Evolutionary conservation across 345 rosid species (phyloP).

Genomic region (Physaria fendleri): DNA sequence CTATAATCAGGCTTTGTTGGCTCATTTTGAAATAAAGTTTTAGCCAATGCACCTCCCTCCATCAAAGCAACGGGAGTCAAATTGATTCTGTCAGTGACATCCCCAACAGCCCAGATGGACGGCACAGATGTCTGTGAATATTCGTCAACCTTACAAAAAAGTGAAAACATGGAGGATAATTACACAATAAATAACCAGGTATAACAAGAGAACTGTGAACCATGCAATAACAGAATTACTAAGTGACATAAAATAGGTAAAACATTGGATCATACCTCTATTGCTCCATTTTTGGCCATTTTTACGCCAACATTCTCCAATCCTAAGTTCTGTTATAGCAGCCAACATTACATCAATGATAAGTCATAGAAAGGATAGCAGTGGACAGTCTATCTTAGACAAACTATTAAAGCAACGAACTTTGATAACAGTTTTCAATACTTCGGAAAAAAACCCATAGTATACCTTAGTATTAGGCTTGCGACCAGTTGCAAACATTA

Average conservation of each 20-base stretch:
- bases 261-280: slow-evolving; percentile 54
- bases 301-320: slow-evolving; percentile 74
- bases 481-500: slow-evolving; percentile 98
- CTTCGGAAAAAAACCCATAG: neutral
- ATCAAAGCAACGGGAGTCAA: slow-evolving; percentile 98
- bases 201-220: neutral
- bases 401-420: neutral
- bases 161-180: neutral
- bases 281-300: slow-evolving; percentile 71
- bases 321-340: slow-evolving; percentile 72
- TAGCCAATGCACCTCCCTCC: slow-evolving; percentile 97
- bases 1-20: slow-evolving; percentile 88
- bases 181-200: neutral
- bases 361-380: neutral
- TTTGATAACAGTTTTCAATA: slow-evolving; percentile 2
- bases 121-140: slow-evolving; percentile 76
- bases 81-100: slow-evolving; percentile 86
- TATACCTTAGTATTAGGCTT: slow-evolving; percentile 84
- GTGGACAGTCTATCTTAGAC: neutral
- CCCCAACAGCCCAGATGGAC: slow-evolving; percentile 98
- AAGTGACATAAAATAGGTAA: neutral
- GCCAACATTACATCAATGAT: slow-evolving; percentile 15
- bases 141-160: slow-evolving; percentile 72
- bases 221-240: neutral
- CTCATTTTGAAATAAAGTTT: slow-evolving; percentile 65